These are phyloP conservation scores for Glarea lozoyensis DNA, from an alignment of 495 filamentous ascomycete genomes.

Conservation along the genomic window DNA sequence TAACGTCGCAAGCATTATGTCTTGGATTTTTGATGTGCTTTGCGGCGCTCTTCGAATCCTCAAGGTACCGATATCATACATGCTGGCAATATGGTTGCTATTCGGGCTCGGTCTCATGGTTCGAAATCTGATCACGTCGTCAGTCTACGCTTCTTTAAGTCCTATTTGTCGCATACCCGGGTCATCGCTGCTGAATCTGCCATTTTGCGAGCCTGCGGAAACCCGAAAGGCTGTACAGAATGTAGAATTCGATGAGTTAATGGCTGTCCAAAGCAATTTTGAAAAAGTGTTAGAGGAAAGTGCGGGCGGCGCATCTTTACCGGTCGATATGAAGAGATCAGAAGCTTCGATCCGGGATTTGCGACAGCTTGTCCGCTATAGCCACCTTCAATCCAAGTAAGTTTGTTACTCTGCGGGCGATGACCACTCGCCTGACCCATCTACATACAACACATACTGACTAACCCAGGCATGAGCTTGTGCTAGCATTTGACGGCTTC, in stretches of 20 bases:
- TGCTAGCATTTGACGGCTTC: slow-evolving; percentile 58
- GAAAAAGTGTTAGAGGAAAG: slow-evolving; percentile 55
- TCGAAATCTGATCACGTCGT: slow-evolving; percentile 40
- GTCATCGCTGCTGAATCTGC: slow-evolving; percentile 42
- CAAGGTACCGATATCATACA: slow-evolving; percentile 45
- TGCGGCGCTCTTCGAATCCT: slow-evolving; percentile 37
- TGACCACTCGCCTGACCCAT: slow-evolving; percentile 22
- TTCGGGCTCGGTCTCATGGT: slow-evolving; percentile 38
- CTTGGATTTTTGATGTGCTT: slow-evolving; percentile 40
- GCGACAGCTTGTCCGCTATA: slow-evolving; percentile 46
- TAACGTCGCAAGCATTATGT: slow-evolving; percentile 20
- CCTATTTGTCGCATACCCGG: slow-evolving; percentile 60
- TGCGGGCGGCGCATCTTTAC: slow-evolving; percentile 47
- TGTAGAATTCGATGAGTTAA: slow-evolving; percentile 58
- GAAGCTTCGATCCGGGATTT: slow-evolving; percentile 67
- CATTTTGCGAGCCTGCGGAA: slow-evolving; percentile 43
- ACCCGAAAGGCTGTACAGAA: slow-evolving; percentile 16
- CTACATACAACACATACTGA: background rate
- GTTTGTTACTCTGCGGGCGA: background rate
- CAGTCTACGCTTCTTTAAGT: slow-evolving; percentile 41
- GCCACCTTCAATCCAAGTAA: slow-evolving; percentile 19
- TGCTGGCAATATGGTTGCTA: slow-evolving; percentile 42
- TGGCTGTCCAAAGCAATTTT: slow-evolving; percentile 56
- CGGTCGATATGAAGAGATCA: slow-evolving; percentile 60
- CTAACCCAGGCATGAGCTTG: slow-evolving; percentile 39